Percentiles rank a stretch among this genome's conserved stretches.
These are phyloP conservation scores for Biancaea sappan DNA, from an alignment of 306 rosid species.

Conservation along the genomic window DNA sequence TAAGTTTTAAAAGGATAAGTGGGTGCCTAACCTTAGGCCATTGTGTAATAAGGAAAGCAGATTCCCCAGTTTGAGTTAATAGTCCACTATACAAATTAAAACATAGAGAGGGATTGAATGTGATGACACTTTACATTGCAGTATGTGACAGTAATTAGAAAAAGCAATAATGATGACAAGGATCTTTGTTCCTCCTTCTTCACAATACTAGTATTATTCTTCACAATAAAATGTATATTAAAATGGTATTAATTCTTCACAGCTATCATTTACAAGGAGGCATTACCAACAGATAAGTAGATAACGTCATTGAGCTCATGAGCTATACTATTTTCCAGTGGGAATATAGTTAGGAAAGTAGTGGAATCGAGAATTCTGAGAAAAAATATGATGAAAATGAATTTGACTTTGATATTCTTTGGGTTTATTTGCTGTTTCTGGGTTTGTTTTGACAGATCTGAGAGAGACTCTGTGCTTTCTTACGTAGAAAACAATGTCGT, in stretches of 20 bases:
- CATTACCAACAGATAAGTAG: background rate
- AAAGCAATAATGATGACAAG: background rate
- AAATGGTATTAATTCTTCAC: background rate
- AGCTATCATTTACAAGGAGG: background rate
- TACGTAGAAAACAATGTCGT: conserved; percentile 40
- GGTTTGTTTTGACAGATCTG: conserved; percentile 46
- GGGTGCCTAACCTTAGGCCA: no score
- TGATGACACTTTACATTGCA: background rate
- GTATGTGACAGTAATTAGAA: background rate
- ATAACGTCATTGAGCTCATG: background rate
- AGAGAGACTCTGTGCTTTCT: conserved; percentile 38
- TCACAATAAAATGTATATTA: background rate
- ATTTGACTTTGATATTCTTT: conserved; percentile 40
- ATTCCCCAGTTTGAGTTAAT: background rate
- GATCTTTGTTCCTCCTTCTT: background rate
- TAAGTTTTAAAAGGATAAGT: no score
- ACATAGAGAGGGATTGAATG: background rate
- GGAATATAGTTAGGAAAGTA: background rate
- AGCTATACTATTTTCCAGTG: background rate
- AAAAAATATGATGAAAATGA: conserved; percentile 31
- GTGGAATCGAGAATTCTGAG: background rate
- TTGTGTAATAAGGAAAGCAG: background rate
- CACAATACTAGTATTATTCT: background rate
- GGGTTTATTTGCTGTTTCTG: conserved; percentile 45
- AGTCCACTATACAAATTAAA: background rate